A percentile compares a stretch with the other conserved stretches of the same genome.
These are phyloP conservation scores for Xylaria polymorpha DNA, from an alignment of 2,329 filamentous ascomycete species.

Conservation along the genomic window DNA sequence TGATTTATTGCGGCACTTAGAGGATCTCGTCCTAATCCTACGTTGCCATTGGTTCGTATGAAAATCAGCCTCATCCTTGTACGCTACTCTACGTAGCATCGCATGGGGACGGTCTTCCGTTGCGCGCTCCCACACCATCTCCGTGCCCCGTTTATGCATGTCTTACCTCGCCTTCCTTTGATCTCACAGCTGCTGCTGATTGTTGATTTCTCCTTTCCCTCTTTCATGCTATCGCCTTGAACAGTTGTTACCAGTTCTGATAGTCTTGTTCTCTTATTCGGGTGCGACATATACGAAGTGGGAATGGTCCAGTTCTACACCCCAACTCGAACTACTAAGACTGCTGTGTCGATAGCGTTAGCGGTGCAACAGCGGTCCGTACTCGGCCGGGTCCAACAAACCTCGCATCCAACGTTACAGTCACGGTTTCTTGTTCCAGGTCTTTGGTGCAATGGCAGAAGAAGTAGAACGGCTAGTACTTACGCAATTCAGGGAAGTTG, in stretches of 20 bases:
- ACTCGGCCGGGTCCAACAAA: conserved; percentile 10
- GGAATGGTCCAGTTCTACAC: conserved; percentile 19
- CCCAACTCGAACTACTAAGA: conserved; percentile 17
- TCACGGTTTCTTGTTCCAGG: conserved; percentile 8
- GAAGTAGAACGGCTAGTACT: conserved; percentile 58
- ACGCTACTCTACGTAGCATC: conserved; percentile 10
- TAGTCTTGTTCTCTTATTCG: conserved; percentile 4
- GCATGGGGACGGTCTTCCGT: conserved; percentile 3
- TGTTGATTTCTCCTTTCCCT: conserved; percentile 21
- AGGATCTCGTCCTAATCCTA: conserved; percentile 12
- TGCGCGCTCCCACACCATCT: conserved; percentile 22
- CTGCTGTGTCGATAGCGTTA: conserved; percentile 12
- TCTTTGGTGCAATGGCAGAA: conserved; percentile 45
- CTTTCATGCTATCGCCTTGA: background rate
- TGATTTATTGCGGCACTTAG: conserved; percentile 17
- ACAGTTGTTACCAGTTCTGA: conserved; percentile 2
- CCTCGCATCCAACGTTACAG: background rate
- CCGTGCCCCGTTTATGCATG: conserved; percentile 35
- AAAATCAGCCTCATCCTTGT: conserved; percentile 40
- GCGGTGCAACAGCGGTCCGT: conserved; percentile 26
- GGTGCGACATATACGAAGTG: conserved; percentile 14
- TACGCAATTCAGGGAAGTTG: conserved; percentile 63
- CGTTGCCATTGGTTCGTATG: conserved; percentile 21
- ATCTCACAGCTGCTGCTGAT: conserved; percentile 22
- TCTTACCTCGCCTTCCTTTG: conserved; percentile 34